Evolutionary conservation across 352 stramenopile genomes (phyloP).

Genomic region (Globisporangium acanthophoron): DNA sequence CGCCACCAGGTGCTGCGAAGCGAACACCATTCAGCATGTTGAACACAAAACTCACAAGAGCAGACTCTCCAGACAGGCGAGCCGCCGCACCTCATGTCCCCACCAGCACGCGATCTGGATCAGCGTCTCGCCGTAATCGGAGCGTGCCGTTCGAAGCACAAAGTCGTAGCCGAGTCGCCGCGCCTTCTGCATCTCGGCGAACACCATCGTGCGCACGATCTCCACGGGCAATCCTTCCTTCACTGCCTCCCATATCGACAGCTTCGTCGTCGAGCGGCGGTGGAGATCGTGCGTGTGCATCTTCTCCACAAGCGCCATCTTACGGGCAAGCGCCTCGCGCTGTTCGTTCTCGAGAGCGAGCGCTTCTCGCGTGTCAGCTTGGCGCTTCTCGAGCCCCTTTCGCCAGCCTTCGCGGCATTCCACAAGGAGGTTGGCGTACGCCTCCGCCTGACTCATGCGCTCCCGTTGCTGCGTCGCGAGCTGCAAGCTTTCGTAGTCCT

Average conservation of each 20-base stretch:
- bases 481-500: conserved; percentile 30
- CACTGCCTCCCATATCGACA: conserved; percentile 67
- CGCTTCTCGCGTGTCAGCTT: conserved; percentile 19
- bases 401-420: conserved; percentile 40
- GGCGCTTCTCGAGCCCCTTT: conserved; percentile 27
- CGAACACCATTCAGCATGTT: not conserved
- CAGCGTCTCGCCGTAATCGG: conserved; percentile 48
- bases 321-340: conserved; percentile 4
- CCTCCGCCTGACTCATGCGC: conserved; percentile 14
- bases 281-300: conserved; percentile 19
- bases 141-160: conserved; percentile 34
- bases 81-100: conserved; percentile 33
- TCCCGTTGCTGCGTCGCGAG: conserved; percentile 10
- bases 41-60: not conserved
- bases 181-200: conserved; percentile 59
- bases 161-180: conserved; percentile 56
- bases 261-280: conserved; percentile 24
- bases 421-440: conserved; percentile 21
- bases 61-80: not conserved
- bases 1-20: conserved; percentile 32
- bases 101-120: conserved; percentile 72
- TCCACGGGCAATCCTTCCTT: conserved; percentile 46
- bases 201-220: conserved; percentile 42
- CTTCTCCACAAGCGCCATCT: conserved; percentile 13
- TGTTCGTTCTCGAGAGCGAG: conserved; percentile 9